Evolutionary conservation across 345 rosid genomes (phyloP).

Genomic region (Microthlaspi erraticum): DNA sequence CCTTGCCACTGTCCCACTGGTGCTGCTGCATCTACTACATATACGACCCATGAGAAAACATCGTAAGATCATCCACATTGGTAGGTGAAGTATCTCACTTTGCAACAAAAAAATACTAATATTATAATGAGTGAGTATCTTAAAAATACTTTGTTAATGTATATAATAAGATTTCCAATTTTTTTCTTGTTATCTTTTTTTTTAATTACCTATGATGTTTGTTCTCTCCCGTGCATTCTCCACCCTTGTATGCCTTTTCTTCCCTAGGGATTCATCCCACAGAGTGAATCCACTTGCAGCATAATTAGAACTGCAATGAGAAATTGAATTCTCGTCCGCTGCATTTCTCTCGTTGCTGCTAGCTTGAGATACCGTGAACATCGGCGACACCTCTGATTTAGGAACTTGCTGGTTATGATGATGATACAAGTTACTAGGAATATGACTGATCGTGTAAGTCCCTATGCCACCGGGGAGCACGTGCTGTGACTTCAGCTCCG

Average conservation of each 20-base stretch:
- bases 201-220: conserved; percentile 9
- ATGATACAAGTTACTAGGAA: conserved; percentile 48
- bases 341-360: neutral
- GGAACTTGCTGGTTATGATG: conserved; percentile 49
- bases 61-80: too few species aligned
- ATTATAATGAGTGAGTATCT: too few species aligned
- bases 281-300: conserved; percentile 67
- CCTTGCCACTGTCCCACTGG: conserved; percentile 53
- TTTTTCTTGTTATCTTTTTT: neutral
- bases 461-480: conserved; percentile 87
- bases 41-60: neutral
- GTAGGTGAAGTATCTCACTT: too few species aligned
- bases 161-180: too few species aligned
- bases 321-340: conserved; percentile 43
- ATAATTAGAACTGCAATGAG: conserved; percentile 70
- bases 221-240: conserved; percentile 57
- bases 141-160: too few species aligned
- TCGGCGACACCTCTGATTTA: conserved; percentile 58
- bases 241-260: conserved; percentile 77
- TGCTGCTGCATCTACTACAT: conserved; percentile 48
- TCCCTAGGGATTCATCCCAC: conserved; percentile 67
- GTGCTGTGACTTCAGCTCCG: conserved; percentile 54
- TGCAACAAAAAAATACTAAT: too few species aligned
- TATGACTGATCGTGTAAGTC: conserved; percentile 75
- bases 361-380: conserved; percentile 9